phyloP scores from a whole-genome alignment of 2,329 filamentous ascomycete genomes.

The Endocalyx cinctus region DNA sequence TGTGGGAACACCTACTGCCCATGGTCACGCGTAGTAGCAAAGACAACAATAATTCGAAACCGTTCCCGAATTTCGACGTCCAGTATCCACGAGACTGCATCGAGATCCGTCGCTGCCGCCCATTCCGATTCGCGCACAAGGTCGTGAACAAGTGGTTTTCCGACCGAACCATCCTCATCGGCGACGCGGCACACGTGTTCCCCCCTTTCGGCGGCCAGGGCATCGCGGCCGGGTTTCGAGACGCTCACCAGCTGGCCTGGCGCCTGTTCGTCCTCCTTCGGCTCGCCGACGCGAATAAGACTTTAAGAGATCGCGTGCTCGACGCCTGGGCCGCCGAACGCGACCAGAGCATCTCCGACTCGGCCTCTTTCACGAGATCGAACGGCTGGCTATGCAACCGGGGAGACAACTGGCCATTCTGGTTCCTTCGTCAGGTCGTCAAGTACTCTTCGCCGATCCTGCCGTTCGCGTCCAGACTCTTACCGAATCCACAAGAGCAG shows the following conservation, averaged over 20 bases:
- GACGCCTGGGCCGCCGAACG: slow-evolving; percentile 17
- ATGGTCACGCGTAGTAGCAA: slow-evolving; percentile 28
- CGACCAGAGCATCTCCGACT: slow-evolving; percentile 12
- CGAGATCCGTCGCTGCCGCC: slow-evolving; percentile 37
- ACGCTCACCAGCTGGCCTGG: slow-evolving; percentile 31
- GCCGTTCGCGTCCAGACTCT: too few relatives aligned
- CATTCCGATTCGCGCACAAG: slow-evolving; percentile 40
- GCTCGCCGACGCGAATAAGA: slow-evolving; percentile 4
- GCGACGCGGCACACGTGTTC: slow-evolving; percentile 49
- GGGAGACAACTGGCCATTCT: slow-evolving; percentile 13
- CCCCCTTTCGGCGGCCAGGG: slow-evolving; percentile 40
- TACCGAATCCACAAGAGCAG: slow-evolving; percentile 6
- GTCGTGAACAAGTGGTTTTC: slow-evolving; percentile 43
- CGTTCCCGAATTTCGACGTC: slow-evolving; percentile 22
- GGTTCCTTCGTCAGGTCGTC: slow-evolving; percentile 13
- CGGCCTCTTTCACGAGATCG: slow-evolving; percentile 14
- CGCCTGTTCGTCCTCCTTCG: slow-evolving; percentile 21
- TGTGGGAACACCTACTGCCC: slow-evolving; percentile 23
- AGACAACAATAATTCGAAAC: slow-evolving; percentile 9
- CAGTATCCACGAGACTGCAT: slow-evolving; percentile 42
- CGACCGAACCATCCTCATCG: slow-evolving; percentile 37
- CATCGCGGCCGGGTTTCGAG: slow-evolving; percentile 30
- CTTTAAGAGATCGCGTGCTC: slow-evolving; percentile 9
- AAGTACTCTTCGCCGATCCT: slow-evolving; percentile 10
- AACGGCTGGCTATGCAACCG: slow-evolving; percentile 20